Evolutionary conservation across 306 rosid species (phyloP).

Genomic region (Cucurbita pepo): DNA sequence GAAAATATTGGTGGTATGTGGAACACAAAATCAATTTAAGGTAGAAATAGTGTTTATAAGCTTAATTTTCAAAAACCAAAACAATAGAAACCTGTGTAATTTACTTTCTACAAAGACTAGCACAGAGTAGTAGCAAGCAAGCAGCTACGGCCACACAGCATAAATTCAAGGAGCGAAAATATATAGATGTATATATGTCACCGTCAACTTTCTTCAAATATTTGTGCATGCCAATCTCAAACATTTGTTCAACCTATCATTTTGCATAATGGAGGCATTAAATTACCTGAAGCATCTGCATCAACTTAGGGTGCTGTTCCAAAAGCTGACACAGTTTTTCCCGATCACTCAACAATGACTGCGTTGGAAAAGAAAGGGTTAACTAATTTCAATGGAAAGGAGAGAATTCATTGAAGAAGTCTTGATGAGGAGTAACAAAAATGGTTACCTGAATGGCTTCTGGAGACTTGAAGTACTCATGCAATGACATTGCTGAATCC

Average conservation of each 20-base stretch:
- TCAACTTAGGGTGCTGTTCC: constrained; percentile 96
- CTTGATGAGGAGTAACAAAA: not conserved
- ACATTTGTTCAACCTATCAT: not conserved
- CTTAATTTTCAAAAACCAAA: too few relatives aligned
- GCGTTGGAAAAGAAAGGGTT: constrained; percentile 21
- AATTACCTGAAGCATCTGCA: constrained; percentile 97
- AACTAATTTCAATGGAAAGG: not conserved
- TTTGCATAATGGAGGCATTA: not conserved
- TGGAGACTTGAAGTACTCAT: constrained; percentile 83
- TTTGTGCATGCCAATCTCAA: not conserved
- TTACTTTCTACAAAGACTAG: not conserved
- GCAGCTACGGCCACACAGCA: not conserved
- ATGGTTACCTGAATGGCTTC: constrained; percentile 89
- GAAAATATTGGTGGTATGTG: not conserved
- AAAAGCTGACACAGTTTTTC: constrained; percentile 91
- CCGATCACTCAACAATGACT: constrained; percentile 81
- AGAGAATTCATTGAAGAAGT: not conserved
- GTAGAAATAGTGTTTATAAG: not conserved
- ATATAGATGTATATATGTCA: not conserved
- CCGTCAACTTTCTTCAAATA: not conserved
- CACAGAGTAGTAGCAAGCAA: not conserved
- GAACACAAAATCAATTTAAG: not conserved
- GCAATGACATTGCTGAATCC: constrained; percentile 71
- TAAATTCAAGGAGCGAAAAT: not conserved
- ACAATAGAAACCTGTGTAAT: too few relatives aligned